Base-by-base conservation (phyloP, 345 rosid genomes). In the Eucalyptus curtisii region DNA sequence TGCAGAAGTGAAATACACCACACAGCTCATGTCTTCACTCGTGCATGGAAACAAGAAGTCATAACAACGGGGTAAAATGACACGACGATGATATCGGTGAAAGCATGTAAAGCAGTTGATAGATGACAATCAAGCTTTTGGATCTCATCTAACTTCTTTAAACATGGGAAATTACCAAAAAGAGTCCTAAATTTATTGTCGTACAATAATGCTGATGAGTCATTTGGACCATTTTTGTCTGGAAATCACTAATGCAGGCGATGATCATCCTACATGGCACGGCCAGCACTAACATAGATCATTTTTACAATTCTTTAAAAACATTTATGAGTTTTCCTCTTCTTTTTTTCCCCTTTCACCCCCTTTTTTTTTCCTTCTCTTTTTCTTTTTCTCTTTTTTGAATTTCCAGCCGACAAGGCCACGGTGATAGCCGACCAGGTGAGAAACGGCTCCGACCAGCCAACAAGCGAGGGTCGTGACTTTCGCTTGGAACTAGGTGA, bases 211-310 rank as follows among this genome's bases (percentile, higher is more conserved):
- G 13, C 2, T 22, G 0, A 71, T 15, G 25, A 71, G 2, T 33
- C 25, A 3, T 71, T 71, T 0, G 3, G 24, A 10, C 1, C 25
- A 71, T 17, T 71, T 66, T 71, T 33, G 4, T 33, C 4, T 0
- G 2, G 0, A 71, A 71, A 71, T 33, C 13, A 22, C 11, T 5
- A 3, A 71, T 0, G 2, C 0, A 2, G 0, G 33, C 0, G 16
- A 11, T 68, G 2, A 1, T 3, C 42, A 68, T 68, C 13, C 0
- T 4, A 68, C 6, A 3, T 5, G 44, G 2, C 5, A 33, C 0
- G 0, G 0, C 7, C 0, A 4, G 2, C 1, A 3, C 6, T 15
- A 7, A 8, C 0, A 0, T 33, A 31, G 4, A 33, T 0, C 1
- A 17, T 0, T 68, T 33, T 68, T 66, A 2, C n/a, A 3, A n/a